Evolutionary conservation across 2,329 filamentous ascomycete genomes (phyloP), one percentile per base, ranked within the genome.

Genomic region (Trichophaea hybrida): DNA sequence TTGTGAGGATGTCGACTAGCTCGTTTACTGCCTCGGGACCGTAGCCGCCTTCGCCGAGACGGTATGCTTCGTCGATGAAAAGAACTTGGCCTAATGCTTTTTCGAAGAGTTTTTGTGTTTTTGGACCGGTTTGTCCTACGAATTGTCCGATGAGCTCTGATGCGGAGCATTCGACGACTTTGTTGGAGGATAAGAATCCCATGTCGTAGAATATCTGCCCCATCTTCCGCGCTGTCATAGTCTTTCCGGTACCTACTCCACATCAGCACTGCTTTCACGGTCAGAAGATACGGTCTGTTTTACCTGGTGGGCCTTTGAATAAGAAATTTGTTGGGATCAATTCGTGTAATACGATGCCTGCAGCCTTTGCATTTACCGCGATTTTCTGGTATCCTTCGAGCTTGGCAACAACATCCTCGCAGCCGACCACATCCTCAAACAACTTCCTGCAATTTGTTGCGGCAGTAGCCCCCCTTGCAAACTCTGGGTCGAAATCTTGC

Each of bases 181-280:
- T 78, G 0, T 75, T 76, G 0, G 74, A 74, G 0, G 78, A 72
- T 0, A 90, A 72, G 38, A 89, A 79, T 0, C 84, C 84, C 76
- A 88, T 80, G 65, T 89, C 81, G 67, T 86, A 89, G 68, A 80
- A 90, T 0, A 90, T 74, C 24, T 55, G 52, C 2, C 85, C 85
- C 77, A 90, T 86, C 62, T 83, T 85, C 13, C 77, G 73, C 0
- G 86, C 86, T 0, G 78, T 87, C 0, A 81, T 83, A 0, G 85
- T 88, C 67, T 89, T 89, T 0, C 85, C 86, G 0, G 85, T 88
- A 0, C 78, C 77, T 78, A 64, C 24, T 24, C 24, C 24, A 37
- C 59, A 37, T 52, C 37, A 43, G 31, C 35, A 24, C 24, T 24
- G 24, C 3, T 24, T 24, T 37, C 10, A 32, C 24, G 4, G 24